Evolutionary conservation across 2,329 filamentous ascomycete genomes (phyloP), one percentile per base, ranked within the genome.

Genomic region (Colletotrichum zoysiae): DNA sequence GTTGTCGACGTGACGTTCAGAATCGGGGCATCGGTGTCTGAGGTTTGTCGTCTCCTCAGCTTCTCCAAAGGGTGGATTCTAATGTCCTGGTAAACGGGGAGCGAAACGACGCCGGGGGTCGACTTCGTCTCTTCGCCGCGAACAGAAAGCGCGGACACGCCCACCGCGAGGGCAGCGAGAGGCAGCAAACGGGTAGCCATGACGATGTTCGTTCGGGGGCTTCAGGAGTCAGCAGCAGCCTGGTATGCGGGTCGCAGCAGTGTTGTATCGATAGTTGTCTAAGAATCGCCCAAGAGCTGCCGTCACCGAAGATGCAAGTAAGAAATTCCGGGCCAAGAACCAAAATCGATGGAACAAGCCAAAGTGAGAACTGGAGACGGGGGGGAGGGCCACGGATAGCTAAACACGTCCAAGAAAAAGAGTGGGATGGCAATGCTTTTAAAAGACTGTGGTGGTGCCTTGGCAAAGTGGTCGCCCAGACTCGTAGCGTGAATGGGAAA

Each of bases 31-130:
- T 71, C 72, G 35, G 73, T 74, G 20, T 74, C 70, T 12, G 58
- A 40, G 12, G 61, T 56, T 61, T 67, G 46, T 66, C 73, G 61
- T 59, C 71, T 69, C 53, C 71, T 65, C 44, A 74, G 20, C 67
- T 69, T 71, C 7, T 73, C 65, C 2, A 74, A 35, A 18, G 71
- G 65, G 20, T 68, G 64, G 16, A 69, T 26, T 18, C 71, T 60
- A n/a, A 73, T 58, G 58, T 74, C 73, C 53, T 74, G 73, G 65
- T 69, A 74, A 6, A 74, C 64, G 30, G 73, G 73, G 23, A 74
- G 26, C 11, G 73, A 68, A n/a, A 74, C n/a, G 50, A 61, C 67
- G 67, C 70, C 70, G 51, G 67, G 60, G 56, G 67, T 57, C n/a
- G 71, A 44, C 16, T 33, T 44, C 12, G 48, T 30, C 18, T 74